Base-by-base conservation (phyloP, 1,284 basidiomycete genomes). In the Albatrellus sp. region DNA sequence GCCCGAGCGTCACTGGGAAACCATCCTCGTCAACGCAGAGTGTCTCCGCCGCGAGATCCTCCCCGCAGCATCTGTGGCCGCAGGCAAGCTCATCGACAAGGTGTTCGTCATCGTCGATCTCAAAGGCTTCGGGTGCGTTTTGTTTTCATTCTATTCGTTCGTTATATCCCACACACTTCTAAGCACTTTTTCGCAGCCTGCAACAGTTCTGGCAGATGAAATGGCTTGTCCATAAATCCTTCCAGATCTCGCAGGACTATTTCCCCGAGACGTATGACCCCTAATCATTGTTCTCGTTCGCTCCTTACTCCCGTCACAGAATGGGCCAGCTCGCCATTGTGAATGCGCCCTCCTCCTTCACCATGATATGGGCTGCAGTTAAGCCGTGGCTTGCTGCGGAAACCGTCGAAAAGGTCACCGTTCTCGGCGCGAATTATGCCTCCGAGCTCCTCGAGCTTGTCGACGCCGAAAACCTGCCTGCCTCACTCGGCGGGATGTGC, bases 151-250 rank as follows among this genome's bases (percentile, higher is more conserved):
- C 37, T 19, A 37, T 14, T 16, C 29, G 24, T 11, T 17, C 2
- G 34, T 3, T 17, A 7, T 12, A 29, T 12, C 28, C 19, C n/a
- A 20, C 19, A 7, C 36, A 19, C 13, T 16, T 20, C 4, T 30
- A 11, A 32, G 16, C 32, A 29, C 42, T 14, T 7, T 24, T 24
- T 19, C n/a, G 13, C 39, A 81, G 80, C 12, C 57, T 83, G 39
- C 60, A 64, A 42, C 75, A 81, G 52, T 85, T 84, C 54, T 85
- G 81, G 81, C 73, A 81, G 54, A 76, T 82, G 65, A 82, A 78
- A 57, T 63, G 66, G 39, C 63, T 84, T 13, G 69, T 69, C 28
- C 65, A 72, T 36, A 61, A 60, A 40, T 73, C 75, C 3, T 80
- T 85, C 59, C 77, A 83, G 52, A 66, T 85, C 42, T 81, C 80